phyloP scores from a whole-genome alignment of 257 asterid species.

The Lycium ferocissimum region DNA sequence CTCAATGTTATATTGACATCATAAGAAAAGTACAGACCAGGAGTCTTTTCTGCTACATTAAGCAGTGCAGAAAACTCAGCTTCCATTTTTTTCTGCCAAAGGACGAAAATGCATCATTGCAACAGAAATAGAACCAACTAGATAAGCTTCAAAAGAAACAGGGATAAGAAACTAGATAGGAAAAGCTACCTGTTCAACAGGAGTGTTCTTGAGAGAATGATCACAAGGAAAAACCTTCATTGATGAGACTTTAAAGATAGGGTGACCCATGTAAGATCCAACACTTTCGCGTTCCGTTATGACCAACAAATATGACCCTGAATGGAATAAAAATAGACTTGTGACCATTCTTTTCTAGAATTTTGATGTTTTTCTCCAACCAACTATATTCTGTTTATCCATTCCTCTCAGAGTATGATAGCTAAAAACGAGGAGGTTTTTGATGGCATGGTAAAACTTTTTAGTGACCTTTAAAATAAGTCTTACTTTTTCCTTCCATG shows the following conservation, averaged over 20 bases:
- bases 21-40: slow-evolving; percentile 86
- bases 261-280: slow-evolving; percentile 82
- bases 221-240: slow-evolving; percentile 91
- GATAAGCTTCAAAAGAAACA: neutral
- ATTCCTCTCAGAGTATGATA: neutral
- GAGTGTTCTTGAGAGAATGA: slow-evolving; percentile 70
- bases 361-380: neutral
- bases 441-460: slow-evolving; percentile 5
- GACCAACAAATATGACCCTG: slow-evolving; percentile 81
- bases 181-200: slow-evolving; percentile 72
- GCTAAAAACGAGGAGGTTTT: neutral
- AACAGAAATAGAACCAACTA: slow-evolving; percentile 33
- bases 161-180: slow-evolving; percentile 27
- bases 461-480: neutral
- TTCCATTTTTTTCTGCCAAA: slow-evolving; percentile 81
- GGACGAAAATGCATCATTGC: slow-evolving; percentile 36
- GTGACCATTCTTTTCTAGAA: slow-evolving; percentile 4
- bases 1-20: slow-evolving; percentile 93
- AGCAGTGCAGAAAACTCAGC: slow-evolving; percentile 71
- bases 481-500: neutral
- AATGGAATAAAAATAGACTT: slow-evolving; percentile 36
- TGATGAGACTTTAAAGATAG: slow-evolving; percentile 77
- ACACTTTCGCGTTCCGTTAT: slow-evolving; percentile 84
- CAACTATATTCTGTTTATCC: neutral
- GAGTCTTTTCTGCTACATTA: slow-evolving; percentile 69